A percentile compares a stretch with the other conserved stretches of the same genome.
Evolutionary conservation across 2,329 filamentous ascomycete genomes (phyloP).

Genomic region (Trichoderma polysporum): DNA sequence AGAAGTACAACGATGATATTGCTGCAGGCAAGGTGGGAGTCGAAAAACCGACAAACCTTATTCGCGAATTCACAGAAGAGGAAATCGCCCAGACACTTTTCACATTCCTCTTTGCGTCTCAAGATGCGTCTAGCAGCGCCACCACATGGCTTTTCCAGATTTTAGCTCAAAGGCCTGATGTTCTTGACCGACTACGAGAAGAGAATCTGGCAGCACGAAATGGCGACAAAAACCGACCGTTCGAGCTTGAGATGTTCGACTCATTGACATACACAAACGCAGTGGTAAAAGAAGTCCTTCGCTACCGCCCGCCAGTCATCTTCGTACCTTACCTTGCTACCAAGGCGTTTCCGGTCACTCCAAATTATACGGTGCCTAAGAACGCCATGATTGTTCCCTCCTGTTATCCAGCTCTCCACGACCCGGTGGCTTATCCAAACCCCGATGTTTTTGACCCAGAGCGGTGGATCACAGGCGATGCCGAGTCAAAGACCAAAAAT

Average conservation of each 20-base stretch:
- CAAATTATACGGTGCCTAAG: constrained; percentile 6
- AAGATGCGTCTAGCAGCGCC: constrained; percentile 10
- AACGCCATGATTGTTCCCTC: constrained; percentile 8
- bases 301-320: constrained; percentile 7
- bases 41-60: constrained; percentile 14
- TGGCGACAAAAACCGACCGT: not conserved
- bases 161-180: constrained; percentile 6
- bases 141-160: constrained; percentile 16
- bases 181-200: constrained; percentile 3
- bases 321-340: constrained; percentile 8
- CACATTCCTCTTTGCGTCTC: constrained; percentile 14
- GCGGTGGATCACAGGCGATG: constrained; percentile 12
- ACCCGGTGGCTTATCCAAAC: not conserved
- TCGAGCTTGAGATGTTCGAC: constrained; percentile 8
- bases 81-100: constrained; percentile 13
- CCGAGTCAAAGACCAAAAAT: constrained; percentile 8
- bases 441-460: constrained; percentile 8
- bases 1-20: not conserved
- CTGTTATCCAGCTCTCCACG: constrained; percentile 11
- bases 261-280: constrained; percentile 10
- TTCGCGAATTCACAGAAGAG: constrained; percentile 6
- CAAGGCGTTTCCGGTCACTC: constrained; percentile 8
- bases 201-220: constrained; percentile 5
- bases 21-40: not conserved
- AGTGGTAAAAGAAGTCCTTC: constrained; percentile 8